Base-by-base conservation (phyloP, 176 grass and related monocot genomes). In the Cenchrus purpureus region DNA sequence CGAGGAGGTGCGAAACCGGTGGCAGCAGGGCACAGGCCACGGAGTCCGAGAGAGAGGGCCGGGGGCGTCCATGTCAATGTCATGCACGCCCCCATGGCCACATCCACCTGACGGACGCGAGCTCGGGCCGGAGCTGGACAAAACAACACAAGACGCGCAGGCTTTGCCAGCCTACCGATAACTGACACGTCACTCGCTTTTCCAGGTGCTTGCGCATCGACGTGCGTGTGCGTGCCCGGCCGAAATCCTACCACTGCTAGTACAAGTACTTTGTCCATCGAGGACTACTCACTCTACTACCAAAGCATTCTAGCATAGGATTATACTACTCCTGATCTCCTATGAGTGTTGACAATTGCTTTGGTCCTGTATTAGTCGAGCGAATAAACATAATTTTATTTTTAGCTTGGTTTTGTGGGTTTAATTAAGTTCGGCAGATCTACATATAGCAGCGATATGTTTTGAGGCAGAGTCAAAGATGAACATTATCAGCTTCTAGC, bases 131-230 rank as follows among this genome's bases (percentile, higher is more conserved):
- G 59, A 68, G 65, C 46, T 54, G 83, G 94, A 95, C 91, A 89
- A 68, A 88, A 95, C 94, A 82, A 87, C 86, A 87, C 90, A 83
- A 13, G 25, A 10, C 46, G 16, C 15, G 13, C 88, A 92, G 86
- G 85, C 89, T 95, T 92, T 83, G n/a, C 14, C 75, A 74, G 76
- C 91, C 91, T 89, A 95, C 86, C 46, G 14, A 64, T 43, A 17
- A 5, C 80, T 82, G 91, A 95, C 94, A 95, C 94, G 91, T 91
- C 86, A 45, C 19, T 16, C 37, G 0, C 72, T 63, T 89, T 79
- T 68, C 20, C 87, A 79, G 86, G 71, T 74, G 57, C 74, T 49
- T 74, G 5, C 9, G 11, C 83, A 53, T 65, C 10, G 64, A 69
- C 83, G 71, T 76, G 53, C 73, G 56, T 60, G 58, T 76, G 31